Base-by-base conservation (phyloP, 2,329 filamentous ascomycete genomes). In the Xylariaceae sp. region DNA sequence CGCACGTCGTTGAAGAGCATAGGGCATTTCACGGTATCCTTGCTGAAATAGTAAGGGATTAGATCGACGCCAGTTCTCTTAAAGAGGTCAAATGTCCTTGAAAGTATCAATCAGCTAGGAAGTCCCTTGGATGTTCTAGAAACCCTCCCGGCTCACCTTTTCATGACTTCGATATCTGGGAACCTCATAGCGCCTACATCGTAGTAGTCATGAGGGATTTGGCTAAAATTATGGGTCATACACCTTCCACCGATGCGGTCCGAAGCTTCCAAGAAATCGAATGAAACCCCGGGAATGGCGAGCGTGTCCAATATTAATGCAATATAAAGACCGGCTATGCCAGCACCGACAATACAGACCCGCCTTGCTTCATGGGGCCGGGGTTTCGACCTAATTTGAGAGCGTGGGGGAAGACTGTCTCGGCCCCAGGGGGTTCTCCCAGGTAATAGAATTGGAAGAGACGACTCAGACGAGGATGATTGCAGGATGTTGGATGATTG, bases 181-280 rank as follows among this genome's bases (percentile, higher is more conserved):
- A 61, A 64, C 8, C 63, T 48, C 61, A 66, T 64, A 8, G 50
- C 61, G 12, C 61, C 63, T 9, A 61, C 55, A 40, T 64, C 61
- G 43, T 55, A 63, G 41, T 62, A 65, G 49, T 66, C 59, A 10
- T 63, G 55, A 5, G 36, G 46, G 2, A 19, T 29, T 2, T 54
- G 15, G 15, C 42, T 45, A 51, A 63, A 65, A 12, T 58, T 42
- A 43, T 64, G 49, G 2, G 62, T 64, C 32, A 51, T 63, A 3
- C 61, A 32, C 6, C 61, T 44, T 1, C 61, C 61, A 9, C 63
- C 59, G 2, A 62, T 45, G 16, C 61, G 32, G 6, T 51, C 36
- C 2, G 26, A 22, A 3, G 57, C 57, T 42, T 66, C 63, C 5
- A 62, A 16, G 22, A 65, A 59, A 34, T 61, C 57, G 39, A 61